phyloP scores from a whole-genome alignment of 1,139 yeast species.

The Debaryomyces fabryi region DNA sequence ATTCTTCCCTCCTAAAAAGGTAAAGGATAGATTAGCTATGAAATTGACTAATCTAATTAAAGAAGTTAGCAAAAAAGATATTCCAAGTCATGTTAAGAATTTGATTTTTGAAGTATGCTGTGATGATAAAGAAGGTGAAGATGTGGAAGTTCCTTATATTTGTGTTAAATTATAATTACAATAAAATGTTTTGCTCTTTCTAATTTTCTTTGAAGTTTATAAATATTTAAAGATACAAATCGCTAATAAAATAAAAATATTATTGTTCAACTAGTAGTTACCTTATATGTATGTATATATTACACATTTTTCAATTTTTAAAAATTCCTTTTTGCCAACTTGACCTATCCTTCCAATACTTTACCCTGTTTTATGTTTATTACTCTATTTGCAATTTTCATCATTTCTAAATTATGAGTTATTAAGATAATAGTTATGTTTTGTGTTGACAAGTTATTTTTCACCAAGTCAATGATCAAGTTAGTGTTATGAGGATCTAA shows the following conservation, averaged over 20 bases:
- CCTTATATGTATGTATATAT: background rate
- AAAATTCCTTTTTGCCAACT: too few species aligned
- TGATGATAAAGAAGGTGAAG: slow-evolving; percentile 91
- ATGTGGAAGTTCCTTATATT: slow-evolving; percentile 91
- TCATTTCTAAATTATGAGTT: slow-evolving; percentile 63
- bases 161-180: slow-evolving; percentile 47
- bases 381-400: slow-evolving; percentile 49
- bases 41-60: slow-evolving; percentile 76
- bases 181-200: background rate
- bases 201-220: background rate
- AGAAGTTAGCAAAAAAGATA: slow-evolving; percentile 78
- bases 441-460: slow-evolving; percentile 30
- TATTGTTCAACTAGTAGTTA: background rate
- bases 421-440: slow-evolving; percentile 49
- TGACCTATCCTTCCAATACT: slow-evolving; percentile 16
- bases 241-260: slow-evolving; percentile 5
- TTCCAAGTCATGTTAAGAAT: slow-evolving; percentile 73
- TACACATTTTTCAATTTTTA: background rate
- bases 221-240: background rate
- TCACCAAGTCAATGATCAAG: slow-evolving; percentile 45
- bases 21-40: slow-evolving; percentile 72
- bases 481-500: slow-evolving; percentile 60
- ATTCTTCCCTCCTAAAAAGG: slow-evolving; percentile 89
- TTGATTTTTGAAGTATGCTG: slow-evolving; percentile 88
- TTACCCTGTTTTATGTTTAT: slow-evolving; percentile 48